Base-by-base conservation (phyloP, 2,329 filamentous ascomycete genomes). In the Cyphellophora attinorum region DNA sequence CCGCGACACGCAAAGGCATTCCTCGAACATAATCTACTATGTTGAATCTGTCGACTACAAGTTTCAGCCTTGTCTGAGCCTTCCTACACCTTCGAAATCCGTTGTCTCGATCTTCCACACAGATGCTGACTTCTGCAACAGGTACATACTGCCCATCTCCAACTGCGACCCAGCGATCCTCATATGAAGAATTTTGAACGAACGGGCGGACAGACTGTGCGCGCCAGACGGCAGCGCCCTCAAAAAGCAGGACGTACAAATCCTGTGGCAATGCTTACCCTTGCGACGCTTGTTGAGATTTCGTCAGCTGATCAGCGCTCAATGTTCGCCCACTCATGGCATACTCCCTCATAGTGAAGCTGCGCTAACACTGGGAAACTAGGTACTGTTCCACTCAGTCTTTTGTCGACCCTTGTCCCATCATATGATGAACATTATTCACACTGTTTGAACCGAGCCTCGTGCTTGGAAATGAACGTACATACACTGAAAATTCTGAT, bases 41-140 rank as follows among this genome's bases (percentile, higher is more conserved):
- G 72, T 76, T 68, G 72, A 76, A 72, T 67, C 65, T 72, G 70
- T 75, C 66, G 59, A 51, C 56, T 57, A 64, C 57, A 74, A 78
- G 73, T 77, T 77, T 77, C 73, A 77, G 73, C 73, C 73, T 77
- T 77, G 73, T 77, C 72, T 77, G 73, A 77, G 60, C 41, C 35
- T 29, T 34, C 38, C 40, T 30, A 18, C 21, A 37, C n/a, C 25
- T 15, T 28, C 23, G 35, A 29, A 15, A n/a, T n/a, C n/a, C n/a
- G n/a, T n/a, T n/a, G n/a, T 11, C 21, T 18, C 15, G 5, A 15
- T 6, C 25, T 25, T 30, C 31, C 31, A 23, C 21, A 34, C 30
- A 18, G 15, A 33, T 14, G 31, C 37, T 42, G 29, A 42, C 30
- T 25, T 35, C 29, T 38, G 50, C 33, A 39, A 39, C 37, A 49